Evolutionary conservation across 139 green algal genomes (phyloP).

Genomic region (Chara braunii): DNA sequence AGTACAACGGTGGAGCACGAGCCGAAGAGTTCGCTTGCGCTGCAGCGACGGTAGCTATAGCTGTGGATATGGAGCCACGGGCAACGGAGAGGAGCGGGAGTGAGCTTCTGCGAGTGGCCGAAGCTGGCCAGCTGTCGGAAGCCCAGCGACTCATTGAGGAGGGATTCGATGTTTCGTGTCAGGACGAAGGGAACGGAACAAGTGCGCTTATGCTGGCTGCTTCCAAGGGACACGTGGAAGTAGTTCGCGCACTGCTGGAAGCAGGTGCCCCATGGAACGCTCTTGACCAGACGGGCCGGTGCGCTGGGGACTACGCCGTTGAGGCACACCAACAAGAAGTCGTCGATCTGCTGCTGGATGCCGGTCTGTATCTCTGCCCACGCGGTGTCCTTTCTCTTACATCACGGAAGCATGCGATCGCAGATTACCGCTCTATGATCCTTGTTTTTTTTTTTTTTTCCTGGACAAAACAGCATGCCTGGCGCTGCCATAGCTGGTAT

Average conservation of each 20-base stretch:
- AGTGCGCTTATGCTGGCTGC: conserved; percentile 30
- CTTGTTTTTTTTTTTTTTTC: too few species aligned
- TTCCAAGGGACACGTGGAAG: conserved; percentile 34
- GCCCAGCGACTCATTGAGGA: not conserved
- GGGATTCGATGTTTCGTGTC: conserved; percentile 7
- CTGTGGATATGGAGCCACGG: not conserved
- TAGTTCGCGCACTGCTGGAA: conserved; percentile 54
- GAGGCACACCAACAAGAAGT: conserved; percentile 34
- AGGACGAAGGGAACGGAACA: conserved; percentile 16
- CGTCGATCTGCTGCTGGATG: conserved; percentile 36
- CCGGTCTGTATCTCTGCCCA: conserved; percentile 29
- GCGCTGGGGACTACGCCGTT: conserved; percentile 58
- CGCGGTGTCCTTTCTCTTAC: too few species aligned
- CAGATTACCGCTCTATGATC: too few species aligned
- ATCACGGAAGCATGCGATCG: too few species aligned
- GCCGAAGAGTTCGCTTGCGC: not conserved
- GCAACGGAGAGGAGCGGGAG: not conserved
- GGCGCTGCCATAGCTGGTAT: too few species aligned
- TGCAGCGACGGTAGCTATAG: not conserved
- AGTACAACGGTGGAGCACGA: too few species aligned
- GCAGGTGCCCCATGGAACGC: conserved; percentile 53
- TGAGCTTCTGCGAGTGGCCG: not conserved
- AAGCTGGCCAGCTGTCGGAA: not conserved
- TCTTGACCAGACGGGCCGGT: conserved; percentile 54
- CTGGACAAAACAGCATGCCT: too few species aligned